phyloP scores from a whole-genome alignment of 164 flowering plant species.

The Vitis riparia region DNA sequence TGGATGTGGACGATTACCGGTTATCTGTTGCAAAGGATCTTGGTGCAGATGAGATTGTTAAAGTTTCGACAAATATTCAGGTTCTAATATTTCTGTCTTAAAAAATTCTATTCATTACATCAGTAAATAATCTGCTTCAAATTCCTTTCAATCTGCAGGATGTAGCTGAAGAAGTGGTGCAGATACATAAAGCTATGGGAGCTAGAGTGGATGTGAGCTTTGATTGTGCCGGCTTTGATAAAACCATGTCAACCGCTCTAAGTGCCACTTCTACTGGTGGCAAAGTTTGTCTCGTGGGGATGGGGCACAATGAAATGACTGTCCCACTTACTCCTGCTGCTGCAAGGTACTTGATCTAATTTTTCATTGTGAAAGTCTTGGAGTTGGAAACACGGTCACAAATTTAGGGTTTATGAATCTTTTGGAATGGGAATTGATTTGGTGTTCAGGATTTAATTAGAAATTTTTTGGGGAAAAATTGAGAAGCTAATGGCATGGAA shows the following conservation, averaged over 20 bases:
- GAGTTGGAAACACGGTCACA: not conserved
- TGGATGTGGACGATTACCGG: constrained; percentile 78
- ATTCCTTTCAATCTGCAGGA: constrained; percentile 40
- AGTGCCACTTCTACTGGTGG: constrained; percentile 81
- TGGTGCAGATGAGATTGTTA: constrained; percentile 69
- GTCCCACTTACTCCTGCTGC: constrained; percentile 85
- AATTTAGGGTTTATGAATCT: not conserved
- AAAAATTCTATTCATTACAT: not conserved
- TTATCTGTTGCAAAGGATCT: constrained; percentile 82
- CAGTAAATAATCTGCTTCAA: not conserved
- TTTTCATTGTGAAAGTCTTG: not conserved
- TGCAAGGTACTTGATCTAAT: constrained; percentile 51
- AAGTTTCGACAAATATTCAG: constrained; percentile 71
- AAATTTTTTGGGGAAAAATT: too few species aligned
- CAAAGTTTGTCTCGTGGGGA: constrained; percentile 89
- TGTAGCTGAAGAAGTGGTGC: constrained; percentile 50
- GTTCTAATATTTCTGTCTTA: constrained; percentile 23
- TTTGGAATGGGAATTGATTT: not conserved
- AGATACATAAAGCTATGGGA: constrained; percentile 65
- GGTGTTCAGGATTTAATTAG: not conserved
- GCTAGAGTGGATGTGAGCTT: constrained; percentile 61
- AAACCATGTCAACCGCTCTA: constrained; percentile 85
- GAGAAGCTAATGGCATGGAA: too few species aligned
- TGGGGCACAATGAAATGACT: constrained; percentile 80
- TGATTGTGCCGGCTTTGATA: constrained; percentile 84